These are phyloP conservation scores for Daldinia bambusicola DNA, from an alignment of 495 filamentous ascomycete genomes.

Conservation along the genomic window DNA sequence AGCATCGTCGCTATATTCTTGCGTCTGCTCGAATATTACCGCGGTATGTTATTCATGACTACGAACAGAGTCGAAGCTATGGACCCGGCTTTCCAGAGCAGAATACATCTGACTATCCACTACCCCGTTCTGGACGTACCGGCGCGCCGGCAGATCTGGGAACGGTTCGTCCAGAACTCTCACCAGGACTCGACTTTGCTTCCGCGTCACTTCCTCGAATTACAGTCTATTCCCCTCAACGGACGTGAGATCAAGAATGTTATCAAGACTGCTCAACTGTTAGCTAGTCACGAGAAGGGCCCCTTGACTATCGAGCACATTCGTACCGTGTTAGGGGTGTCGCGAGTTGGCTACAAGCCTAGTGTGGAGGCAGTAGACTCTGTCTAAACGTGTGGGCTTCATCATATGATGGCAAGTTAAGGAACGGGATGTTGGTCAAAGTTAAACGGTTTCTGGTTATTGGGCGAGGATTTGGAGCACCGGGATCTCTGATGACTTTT, in stretches of 20 bases:
- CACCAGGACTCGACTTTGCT: constrained; percentile 25
- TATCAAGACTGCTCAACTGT: constrained; percentile 59
- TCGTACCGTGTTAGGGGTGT: constrained; percentile 30
- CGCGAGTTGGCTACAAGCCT: constrained; percentile 18
- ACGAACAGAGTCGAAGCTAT: constrained; percentile 64
- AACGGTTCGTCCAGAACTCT: constrained; percentile 44
- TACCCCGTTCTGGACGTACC: constrained; percentile 58
- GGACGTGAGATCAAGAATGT: constrained; percentile 65
- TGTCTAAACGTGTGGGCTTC: not conserved
- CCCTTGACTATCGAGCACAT: constrained; percentile 35
- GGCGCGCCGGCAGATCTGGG: constrained; percentile 51
- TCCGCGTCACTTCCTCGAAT: constrained; percentile 47
- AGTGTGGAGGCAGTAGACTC: not conserved
- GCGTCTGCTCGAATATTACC: constrained; percentile 62
- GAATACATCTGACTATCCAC: constrained; percentile 62
- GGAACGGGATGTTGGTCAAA: not conserved
- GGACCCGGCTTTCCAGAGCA: constrained; percentile 64
- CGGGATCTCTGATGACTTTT: not conserved
- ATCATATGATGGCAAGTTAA: not conserved
- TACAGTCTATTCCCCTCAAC: constrained; percentile 53
- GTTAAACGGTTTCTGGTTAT: not conserved
- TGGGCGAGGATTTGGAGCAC: not conserved
- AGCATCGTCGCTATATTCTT: constrained; percentile 65
- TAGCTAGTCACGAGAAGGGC: constrained; percentile 42
- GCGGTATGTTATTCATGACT: constrained; percentile 70